Evolutionary conservation across 2,329 filamentous ascomycete genomes (phyloP), one percentile per base, ranked within the genome.

Genomic region (Catunica adiposa): DNA sequence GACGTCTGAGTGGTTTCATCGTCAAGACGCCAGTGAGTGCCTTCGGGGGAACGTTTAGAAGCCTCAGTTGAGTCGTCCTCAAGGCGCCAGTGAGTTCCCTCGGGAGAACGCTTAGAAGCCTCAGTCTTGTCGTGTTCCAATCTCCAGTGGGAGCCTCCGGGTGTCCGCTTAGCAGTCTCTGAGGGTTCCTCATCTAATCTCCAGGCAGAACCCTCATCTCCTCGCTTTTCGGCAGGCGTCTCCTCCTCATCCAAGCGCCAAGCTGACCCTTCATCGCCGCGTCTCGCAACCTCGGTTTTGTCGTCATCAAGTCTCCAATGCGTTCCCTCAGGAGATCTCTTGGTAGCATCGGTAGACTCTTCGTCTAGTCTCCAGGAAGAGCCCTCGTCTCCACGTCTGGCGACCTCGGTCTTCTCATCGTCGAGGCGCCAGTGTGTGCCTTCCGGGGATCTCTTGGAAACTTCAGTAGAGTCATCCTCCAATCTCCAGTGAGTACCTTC

Each of bases 231-330:
- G 26, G 26, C 46, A 7, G 8, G 8, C 1, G 46, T 25, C 7
- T 29, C 46, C n/a, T 55, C 44, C 0, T 55, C 53, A 2, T 56
- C 54, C 0, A 56, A 2, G 7, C 46, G 46, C 54, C 54, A 56
- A 1, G 22, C 17, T 1, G 47, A 51, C 14, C 47, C 25, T 20
- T 56, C 54, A 3, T 7, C 3, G 11, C 3, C 11, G 3, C 54
- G 29, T 31, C 51, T 56, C 22, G 54, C 40, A 4, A 22, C 17
- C 3, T 23, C 31, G 11, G 37, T 17, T n/a, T 23, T 14, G 1
- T 17, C 48, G 1, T 37, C 20, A 1, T 31, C 46, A n/a, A 56
- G 54, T 51, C 42, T 26, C n/a, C 40, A 55, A 4, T 25, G 15
- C 1, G 29, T 23, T 6, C 53, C 31, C 17, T 23, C 23, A n/a